Base-by-base conservation (phyloP, 352 stramenopile genomes). In the Globisporangium cylindrosporum region DNA sequence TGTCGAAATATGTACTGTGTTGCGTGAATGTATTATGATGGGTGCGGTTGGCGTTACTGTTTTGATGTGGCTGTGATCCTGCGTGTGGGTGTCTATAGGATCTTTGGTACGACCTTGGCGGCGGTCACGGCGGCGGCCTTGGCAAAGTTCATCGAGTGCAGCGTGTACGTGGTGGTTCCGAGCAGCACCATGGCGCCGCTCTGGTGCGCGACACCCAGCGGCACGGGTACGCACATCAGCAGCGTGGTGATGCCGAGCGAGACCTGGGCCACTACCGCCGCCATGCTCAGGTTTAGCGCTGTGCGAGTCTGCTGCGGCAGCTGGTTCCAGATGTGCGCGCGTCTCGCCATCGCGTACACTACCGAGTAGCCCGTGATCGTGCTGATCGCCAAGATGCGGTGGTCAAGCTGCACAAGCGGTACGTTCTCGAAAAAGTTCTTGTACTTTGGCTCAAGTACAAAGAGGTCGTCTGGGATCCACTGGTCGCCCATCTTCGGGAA, bases 391-490 rank as follows among this genome's bases (percentile, higher is more conserved):
- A 99, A 76, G 4, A 98, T 55, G 41, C 97, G 88, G 74, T 99
- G 97, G 74, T 99, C 94, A 46, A 98, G 92, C 75, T 99, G 97
- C 55, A 99, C 97, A 3, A 93, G 96, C 10, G 95, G 97, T 25
- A 98, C 98, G 75, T 99, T 99, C 74, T 99, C 97, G 72, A 99
- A 98, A 53, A 99, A 91, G 79, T 99, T 99, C 62, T 85, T 86
- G 75, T 95, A 98, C 70, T 80, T 89, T 8, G 97, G 97, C 60
- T 92, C 76, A 15, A 94, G 65, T 64, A 94, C 91, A 36, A 97
- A 95, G 64, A 98, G 86, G 55, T 98, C 93, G 57, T 96, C 86
- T 4, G 98, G 97, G 60, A 99, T 97, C 93, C 93, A 98, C 64
- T 96, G 77, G 32, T 88, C 91, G 65, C 84, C 87, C 96, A 99